Evolutionary conservation across 768 basidiomycete genomes (phyloP), one percentile per base, ranked within the genome.

Genomic region (Megacollybia marginata): DNA sequence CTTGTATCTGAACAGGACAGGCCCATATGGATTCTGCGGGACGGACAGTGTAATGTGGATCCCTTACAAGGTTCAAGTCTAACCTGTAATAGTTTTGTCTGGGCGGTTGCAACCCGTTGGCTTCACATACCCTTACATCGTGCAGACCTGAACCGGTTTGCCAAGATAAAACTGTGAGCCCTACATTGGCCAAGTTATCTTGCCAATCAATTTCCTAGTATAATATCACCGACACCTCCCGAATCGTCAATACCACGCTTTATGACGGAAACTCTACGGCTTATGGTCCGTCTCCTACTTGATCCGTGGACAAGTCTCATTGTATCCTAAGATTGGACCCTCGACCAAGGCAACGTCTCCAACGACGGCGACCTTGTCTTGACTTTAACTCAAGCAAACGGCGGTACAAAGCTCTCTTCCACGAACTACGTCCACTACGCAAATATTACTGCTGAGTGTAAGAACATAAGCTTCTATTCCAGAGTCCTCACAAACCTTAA

Each of bases 371-470:
- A 85, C 58, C 70, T 90, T 38, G 84, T 72, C 15, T 62, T 92
- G 62, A 65, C 78, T 19, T 77, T 92, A 40, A 85, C 85, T 0
- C 61, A 91, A 59, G 62, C 65, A 5, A 85, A 86, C 52, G 84
- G 85, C 32, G 91, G 92, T 16, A 92, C 84, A 5, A 77, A 85
- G 40, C 56, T 93, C 44, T 86, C 85, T 4, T 85, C 85, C 19
- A 92, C 90, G 2, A 78, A 82, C 38, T 92, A 90, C 60, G 65
- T 92, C 2, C 83, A 90, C 63, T 92, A 92, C 56, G 91, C 90
- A 33, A 80, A 69, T 11, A 76, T 92, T 57, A 87, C 83, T 33
- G 71, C 85, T 36, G 74, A 68, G 48, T 52, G 85, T 88, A 57
- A 52, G 68, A 62, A 5, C 38, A 40, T 18, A 8, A 40, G 3